Evolutionary conservation across 306 rosid species (phyloP).

Genomic region (Spatholobus suberectus): DNA sequence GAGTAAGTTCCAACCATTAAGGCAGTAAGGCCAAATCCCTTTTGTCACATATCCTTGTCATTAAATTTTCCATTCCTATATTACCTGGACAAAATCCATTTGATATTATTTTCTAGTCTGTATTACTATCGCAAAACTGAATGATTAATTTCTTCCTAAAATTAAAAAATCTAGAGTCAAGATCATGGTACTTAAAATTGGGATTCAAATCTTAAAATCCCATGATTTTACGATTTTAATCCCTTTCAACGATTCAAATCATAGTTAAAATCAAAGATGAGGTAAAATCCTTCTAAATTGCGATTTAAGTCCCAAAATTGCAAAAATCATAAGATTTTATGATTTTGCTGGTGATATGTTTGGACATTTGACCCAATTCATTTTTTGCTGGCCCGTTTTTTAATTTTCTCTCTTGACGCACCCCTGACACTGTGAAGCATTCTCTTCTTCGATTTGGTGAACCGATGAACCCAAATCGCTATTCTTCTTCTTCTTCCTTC

Average conservation of each 20-base stretch:
- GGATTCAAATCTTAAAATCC: not conserved
- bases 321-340: no score
- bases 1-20: not conserved
- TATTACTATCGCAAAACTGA: not conserved
- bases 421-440: no score
- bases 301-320: no score
- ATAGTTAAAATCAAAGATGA: no score
- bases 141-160: not conserved
- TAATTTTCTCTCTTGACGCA: no score
- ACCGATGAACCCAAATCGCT: not conserved
- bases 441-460: not conserved
- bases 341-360: no score
- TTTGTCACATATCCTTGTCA: not conserved
- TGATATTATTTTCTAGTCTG: not conserved
- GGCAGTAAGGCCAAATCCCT: not conserved
- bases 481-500: no score
- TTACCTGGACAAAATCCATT: not conserved
- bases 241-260: not conserved
- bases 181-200: not conserved
- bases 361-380: no score
- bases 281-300: not conserved
- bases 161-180: not conserved
- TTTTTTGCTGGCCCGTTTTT: no score
- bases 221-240: not conserved
- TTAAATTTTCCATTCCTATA: not conserved